Percentiles rank a stretch among this genome's conserved stretches.
Evolutionary conservation across 2,329 filamentous ascomycete genomes (phyloP).

Genomic region (Colletotrichum eleusines): DNA sequence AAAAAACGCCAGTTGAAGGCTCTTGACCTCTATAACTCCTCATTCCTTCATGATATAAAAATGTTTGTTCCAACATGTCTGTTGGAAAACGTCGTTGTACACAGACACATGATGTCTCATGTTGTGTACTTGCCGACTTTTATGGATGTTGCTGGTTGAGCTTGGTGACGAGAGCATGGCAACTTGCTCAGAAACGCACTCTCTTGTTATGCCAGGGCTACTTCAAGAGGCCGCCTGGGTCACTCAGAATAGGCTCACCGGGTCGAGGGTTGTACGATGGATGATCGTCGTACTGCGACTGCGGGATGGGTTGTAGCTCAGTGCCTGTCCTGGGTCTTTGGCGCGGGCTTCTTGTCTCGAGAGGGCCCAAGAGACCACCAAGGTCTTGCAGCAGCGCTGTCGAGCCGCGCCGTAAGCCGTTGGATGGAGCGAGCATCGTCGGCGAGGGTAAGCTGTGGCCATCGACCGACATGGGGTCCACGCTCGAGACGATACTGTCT

Average conservation of each 20-base stretch:
- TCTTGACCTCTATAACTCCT: constrained; percentile 36
- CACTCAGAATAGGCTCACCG: constrained; percentile 53
- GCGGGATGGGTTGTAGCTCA: constrained; percentile 61
- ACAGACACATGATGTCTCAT: constrained; percentile 21
- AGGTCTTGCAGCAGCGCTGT: constrained; percentile 70
- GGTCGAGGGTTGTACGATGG: constrained; percentile 46
- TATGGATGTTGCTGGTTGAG: background rate
- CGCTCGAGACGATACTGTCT: constrained; percentile 57
- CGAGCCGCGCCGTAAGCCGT: constrained; percentile 65
- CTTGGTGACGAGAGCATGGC: constrained; percentile 1
- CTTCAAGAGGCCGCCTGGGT: constrained; percentile 56
- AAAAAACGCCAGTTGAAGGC: constrained; percentile 31
- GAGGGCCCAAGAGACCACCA: constrained; percentile 64
- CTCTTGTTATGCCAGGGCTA: constrained; percentile 33
- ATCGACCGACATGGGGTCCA: constrained; percentile 54
- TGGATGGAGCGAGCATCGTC: constrained; percentile 58
- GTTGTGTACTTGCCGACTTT: background rate
- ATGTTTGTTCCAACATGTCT: background rate
- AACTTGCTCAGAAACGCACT: background rate
- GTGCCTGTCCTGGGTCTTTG: constrained; percentile 53
- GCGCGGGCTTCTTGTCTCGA: constrained; percentile 49
- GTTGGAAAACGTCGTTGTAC: constrained; percentile 31
- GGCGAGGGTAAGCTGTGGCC: constrained; percentile 53
- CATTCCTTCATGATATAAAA: constrained; percentile 4
- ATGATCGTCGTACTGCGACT: constrained; percentile 52